phyloP scores from a whole-genome alignment of 805 yeast species.

The Danielozyma ontarioensis region DNA sequence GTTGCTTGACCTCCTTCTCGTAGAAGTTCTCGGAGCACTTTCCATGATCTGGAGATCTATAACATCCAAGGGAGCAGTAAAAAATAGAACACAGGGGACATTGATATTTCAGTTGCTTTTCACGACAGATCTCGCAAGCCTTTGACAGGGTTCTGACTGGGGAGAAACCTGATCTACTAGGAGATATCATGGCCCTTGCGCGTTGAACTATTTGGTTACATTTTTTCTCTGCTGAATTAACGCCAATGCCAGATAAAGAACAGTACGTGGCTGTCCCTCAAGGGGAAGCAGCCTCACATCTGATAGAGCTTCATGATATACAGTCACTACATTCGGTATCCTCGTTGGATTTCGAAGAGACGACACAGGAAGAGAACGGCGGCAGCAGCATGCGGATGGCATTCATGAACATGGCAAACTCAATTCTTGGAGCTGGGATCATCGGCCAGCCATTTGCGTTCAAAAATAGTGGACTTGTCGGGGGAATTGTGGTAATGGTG shows the following conservation, averaged over 20 bases:
- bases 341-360: too few species aligned
- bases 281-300: too few species aligned
- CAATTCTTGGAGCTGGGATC: conserved; percentile 92
- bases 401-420: conserved; percentile 95
- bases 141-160: too few species aligned
- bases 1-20: not conserved
- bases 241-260: too few species aligned
- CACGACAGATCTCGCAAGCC: not conserved
- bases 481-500: conserved; percentile 61
- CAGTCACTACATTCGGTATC: too few species aligned
- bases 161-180: too few species aligned
- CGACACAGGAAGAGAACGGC: too few species aligned
- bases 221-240: too few species aligned
- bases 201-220: too few species aligned
- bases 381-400: conserved; percentile 68
- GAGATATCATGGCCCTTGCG: too few species aligned
- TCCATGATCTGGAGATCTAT: not conserved
- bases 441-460: conserved; percentile 92
- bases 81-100: not conserved
- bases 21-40: not conserved
- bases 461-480: conserved; percentile 69
- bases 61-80: conserved; percentile 1
- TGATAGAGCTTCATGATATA: too few species aligned
- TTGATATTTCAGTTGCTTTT: not conserved
- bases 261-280: too few species aligned